Evolutionary conservation across 495 filamentous ascomycete genomes (phyloP), one percentile per base, ranked within the genome.

Genomic region (Penicillium bovifimosum): DNA sequence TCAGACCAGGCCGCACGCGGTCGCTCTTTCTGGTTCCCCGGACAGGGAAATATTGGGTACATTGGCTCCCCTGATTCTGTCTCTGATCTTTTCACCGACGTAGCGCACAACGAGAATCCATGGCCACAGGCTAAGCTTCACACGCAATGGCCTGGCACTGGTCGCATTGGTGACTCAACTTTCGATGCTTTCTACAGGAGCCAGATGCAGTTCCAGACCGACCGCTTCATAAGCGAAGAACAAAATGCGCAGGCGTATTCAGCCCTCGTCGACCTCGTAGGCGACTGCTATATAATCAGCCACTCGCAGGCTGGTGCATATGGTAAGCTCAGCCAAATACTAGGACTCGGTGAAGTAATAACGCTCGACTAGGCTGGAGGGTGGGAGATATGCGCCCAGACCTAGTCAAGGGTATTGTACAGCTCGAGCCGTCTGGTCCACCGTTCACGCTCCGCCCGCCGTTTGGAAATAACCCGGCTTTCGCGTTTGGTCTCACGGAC

Each of bases 71-170:
- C 63, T 24, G 47, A 66, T 18, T 9, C 48, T 4, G 31, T 74
- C 53, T 54, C 69, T 47, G 28, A 59, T 8, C 27, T 59, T 9
- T 73, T 78, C 47, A 78, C 76, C 9, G 75, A 68, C 6, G 47
- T 61, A 34, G 43, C 43, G 40, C 50, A 64, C 40, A 53, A 70
- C n/a, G 39, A 55, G 46, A 60, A 57, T n/a, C 58, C 58, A 6
- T 81, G 73, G 69, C 68, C 69, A 0, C 72, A 73, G 58, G 74
- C 76, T 14, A 47, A 59, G 28, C 58, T 70, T 17, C 78, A 80
- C 47, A 76, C 70, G n/a, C 77, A 83, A 67, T 83, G 77, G 74
- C 77, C 79, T 10, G 77, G 79, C 29, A 66, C 64, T 7, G 78
- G 78, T 6, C 48, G 43, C 1, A 66, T 67, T 26, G 76, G 76